These are phyloP conservation scores for Hymenoscyphus salicellus DNA, from an alignment of 2,329 filamentous ascomycete genomes.

Conservation along the genomic window DNA sequence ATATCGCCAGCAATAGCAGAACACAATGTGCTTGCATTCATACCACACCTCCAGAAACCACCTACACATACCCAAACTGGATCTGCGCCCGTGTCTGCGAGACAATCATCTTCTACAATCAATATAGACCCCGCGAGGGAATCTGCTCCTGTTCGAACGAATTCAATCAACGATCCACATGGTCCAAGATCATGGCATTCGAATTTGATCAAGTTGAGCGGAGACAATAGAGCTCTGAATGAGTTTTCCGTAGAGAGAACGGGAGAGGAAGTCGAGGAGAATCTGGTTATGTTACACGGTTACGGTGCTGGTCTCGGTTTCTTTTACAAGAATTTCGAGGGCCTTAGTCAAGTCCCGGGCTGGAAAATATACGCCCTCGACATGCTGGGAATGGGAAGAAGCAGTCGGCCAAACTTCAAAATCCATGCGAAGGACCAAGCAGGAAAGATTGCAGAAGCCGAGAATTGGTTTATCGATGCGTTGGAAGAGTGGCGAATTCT, in stretches of 20 bases:
- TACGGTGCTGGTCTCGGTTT: slow-evolving; percentile 96
- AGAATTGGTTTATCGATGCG: slow-evolving; percentile 93
- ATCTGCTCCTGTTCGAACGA: slow-evolving; percentile 43
- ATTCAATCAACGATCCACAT: slow-evolving; percentile 66
- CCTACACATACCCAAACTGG: slow-evolving; percentile 55
- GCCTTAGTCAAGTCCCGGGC: slow-evolving; percentile 70
- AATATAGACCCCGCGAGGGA: slow-evolving; percentile 38
- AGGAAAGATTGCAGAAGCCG: slow-evolving; percentile 80
- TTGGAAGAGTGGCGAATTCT: slow-evolving; percentile 92
- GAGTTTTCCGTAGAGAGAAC: slow-evolving; percentile 62
- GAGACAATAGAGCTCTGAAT: slow-evolving; percentile 75
- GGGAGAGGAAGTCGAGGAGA: slow-evolving; percentile 76
- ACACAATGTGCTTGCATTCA: slow-evolving; percentile 78
- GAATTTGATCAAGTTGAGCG: slow-evolving; percentile 76
- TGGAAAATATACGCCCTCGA: slow-evolving; percentile 95
- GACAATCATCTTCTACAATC: slow-evolving; percentile 40
- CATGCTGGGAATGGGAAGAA: slow-evolving; percentile 91
- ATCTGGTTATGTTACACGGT: slow-evolving; percentile 91
- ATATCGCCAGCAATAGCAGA: slow-evolving; percentile 82
- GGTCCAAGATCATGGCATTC: slow-evolving; percentile 84
- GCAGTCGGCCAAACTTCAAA: slow-evolving; percentile 76
- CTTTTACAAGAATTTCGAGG: slow-evolving; percentile 98
- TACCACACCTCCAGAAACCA: slow-evolving; percentile 76
- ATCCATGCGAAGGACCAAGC: slow-evolving; percentile 78
- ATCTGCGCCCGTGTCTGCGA: slow-evolving; percentile 45